Percentiles rank a stretch among this genome's conserved stretches.
These are phyloP conservation scores for Solanum okadae DNA, from an alignment of 257 asterid species.

Conservation along the genomic window DNA sequence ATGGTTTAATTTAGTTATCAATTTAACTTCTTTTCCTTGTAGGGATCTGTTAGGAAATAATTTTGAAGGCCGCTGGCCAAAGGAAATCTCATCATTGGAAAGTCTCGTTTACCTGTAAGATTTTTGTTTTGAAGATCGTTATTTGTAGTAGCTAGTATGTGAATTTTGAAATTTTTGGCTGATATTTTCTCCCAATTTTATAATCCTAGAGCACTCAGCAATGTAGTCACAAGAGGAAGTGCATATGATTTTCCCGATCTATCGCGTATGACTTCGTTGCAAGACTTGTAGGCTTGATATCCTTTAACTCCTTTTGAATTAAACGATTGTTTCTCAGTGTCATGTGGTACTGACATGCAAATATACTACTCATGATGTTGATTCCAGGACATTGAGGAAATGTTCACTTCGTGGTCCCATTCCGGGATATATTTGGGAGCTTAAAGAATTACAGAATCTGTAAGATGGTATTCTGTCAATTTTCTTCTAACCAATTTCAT, in stretches of 20 bases:
- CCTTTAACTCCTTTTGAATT: background rate
- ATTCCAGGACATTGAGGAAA: slow-evolving; percentile 10
- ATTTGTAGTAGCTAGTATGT: background rate
- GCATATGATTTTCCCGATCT: background rate
- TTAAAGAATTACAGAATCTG: background rate
- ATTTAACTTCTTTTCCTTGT: background rate
- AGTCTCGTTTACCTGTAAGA: background rate
- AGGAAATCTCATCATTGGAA: background rate
- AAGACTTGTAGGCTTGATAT: background rate
- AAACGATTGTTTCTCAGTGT: background rate
- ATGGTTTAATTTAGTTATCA: background rate
- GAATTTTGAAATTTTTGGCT: background rate
- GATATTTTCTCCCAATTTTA: background rate
- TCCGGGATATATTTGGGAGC: slow-evolving; percentile 2
- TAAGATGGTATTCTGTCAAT: background rate
- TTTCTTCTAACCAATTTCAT: background rate
- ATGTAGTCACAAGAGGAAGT: background rate
- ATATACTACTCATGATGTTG: background rate
- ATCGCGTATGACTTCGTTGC: background rate
- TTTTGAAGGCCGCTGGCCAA: slow-evolving; percentile 9
- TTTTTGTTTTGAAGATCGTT: background rate
- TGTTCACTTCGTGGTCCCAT: slow-evolving; percentile 6
- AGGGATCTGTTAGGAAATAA: slow-evolving; percentile 8
- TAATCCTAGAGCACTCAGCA: background rate
- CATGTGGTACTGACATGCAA: background rate